Conservation (phyloP, 176 grass and related monocot genomes). For the Saccharum officinarum region DNA sequence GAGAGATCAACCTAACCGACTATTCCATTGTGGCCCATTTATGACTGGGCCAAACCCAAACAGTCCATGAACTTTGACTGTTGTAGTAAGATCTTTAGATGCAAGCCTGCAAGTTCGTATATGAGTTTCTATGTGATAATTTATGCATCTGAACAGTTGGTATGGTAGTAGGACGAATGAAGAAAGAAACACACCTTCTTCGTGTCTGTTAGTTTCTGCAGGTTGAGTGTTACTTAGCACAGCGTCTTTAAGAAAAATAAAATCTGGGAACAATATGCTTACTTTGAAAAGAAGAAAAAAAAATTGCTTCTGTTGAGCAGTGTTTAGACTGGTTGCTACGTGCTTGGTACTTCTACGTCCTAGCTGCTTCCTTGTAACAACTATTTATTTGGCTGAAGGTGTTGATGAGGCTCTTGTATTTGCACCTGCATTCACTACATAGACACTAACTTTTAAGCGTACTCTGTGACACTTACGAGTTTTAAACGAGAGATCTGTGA, state of each 20-base stretch:
- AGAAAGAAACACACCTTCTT: not conserved
- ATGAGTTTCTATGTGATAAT: not conserved
- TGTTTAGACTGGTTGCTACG: not conserved
- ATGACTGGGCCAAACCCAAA: slow-evolving; percentile 1
- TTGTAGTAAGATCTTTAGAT: not conserved
- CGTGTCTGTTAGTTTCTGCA: not conserved
- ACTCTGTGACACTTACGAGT: not conserved
- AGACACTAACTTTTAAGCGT: not conserved
- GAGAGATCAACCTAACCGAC: no score
- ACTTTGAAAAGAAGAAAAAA: not conserved
- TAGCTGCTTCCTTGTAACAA: not conserved
- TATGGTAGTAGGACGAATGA: not conserved
- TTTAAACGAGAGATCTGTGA: not conserved
- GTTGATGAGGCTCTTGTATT: not conserved
- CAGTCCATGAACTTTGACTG: slow-evolving; percentile 2
- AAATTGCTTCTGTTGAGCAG: not conserved
- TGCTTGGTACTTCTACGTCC: not conserved
- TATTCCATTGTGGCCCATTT: slow-evolving; percentile 8
- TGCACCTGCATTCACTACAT: not conserved
- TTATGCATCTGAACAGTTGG: not conserved
- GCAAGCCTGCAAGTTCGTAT: not conserved
- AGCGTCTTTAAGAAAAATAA: not conserved
- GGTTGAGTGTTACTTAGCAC: not conserved
- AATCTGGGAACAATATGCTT: not conserved
- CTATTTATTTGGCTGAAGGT: not conserved